Conservation (phyloP, 2,329 filamentous ascomycete genomes). For the Mollisia scopiformis region DNA sequence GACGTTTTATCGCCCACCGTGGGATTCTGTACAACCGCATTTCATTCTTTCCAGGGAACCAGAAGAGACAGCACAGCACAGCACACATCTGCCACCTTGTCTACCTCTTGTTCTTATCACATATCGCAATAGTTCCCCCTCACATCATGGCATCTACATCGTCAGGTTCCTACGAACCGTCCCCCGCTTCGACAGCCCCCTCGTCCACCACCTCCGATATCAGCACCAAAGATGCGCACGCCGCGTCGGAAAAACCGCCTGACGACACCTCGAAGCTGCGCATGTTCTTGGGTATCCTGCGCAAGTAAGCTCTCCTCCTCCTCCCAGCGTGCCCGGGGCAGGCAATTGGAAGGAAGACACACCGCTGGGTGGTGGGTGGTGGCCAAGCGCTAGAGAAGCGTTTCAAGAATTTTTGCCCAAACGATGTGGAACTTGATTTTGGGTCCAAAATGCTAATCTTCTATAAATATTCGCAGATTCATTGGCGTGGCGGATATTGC, state of each 20-base stretch:
- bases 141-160: conserved; percentile 34
- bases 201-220: conserved; percentile 30
- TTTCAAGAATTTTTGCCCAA: conserved; percentile 17
- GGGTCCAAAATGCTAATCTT: conserved; percentile 18
- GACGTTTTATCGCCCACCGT: not conserved
- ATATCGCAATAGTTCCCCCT: not conserved
- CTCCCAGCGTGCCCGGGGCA: not conserved
- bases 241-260: conserved; percentile 54
- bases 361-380: no score
- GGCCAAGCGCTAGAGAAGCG: conserved; percentile 13
- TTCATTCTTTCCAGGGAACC: no score
- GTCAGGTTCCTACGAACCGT: conserved; percentile 30
- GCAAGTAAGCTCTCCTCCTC: conserved; percentile 67
- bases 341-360: conserved; percentile 3
- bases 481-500: conserved; percentile 96
- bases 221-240: conserved; percentile 17
- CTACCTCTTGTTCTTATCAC: no score
- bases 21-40: not conserved
- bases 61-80: conserved; percentile 8
- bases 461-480: conserved; percentile 64
- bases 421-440: not conserved
- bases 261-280: conserved; percentile 88
- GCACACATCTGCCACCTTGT: not conserved
- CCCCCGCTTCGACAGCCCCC: conserved; percentile 31
- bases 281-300: conserved; percentile 85